These are phyloP conservation scores for Fraxinus latifolia DNA, from an alignment of 305 asterid genomes.

Conservation along the genomic window DNA sequence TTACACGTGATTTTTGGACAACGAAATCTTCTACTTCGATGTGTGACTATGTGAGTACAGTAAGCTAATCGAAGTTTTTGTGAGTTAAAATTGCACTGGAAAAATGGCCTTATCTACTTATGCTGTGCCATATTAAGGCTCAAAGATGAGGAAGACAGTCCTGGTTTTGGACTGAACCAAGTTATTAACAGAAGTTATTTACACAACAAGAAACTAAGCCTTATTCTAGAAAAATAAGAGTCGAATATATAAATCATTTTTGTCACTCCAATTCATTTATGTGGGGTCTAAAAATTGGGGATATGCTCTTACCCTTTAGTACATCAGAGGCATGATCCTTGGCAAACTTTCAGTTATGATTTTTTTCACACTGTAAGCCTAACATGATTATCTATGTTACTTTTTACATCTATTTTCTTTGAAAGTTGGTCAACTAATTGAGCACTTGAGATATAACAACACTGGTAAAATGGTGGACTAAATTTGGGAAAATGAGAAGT, in stretches of 20 bases:
- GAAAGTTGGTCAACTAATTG: background rate
- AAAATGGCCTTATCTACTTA: background rate
- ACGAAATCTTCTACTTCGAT: background rate
- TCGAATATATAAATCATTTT: background rate
- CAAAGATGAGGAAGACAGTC: background rate
- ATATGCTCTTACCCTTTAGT: conserved; percentile 8
- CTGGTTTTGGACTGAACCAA: background rate
- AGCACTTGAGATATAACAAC: conserved; percentile 1
- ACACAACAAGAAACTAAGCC: background rate
- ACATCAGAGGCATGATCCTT: conserved; percentile 20
- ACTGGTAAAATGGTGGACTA: background rate
- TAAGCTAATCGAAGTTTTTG: background rate
- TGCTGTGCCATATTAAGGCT: background rate
- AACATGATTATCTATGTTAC: background rate
- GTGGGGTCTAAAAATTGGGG: conserved; percentile 5
- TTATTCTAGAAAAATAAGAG: background rate
- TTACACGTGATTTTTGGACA: background rate
- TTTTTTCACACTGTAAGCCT: background rate
- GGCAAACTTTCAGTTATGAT: conserved; percentile 15
- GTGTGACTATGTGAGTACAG: background rate
- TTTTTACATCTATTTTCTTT: conserved; percentile 2
- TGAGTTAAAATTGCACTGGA: background rate
- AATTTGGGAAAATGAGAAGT: conserved; percentile 2
- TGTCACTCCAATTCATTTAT: background rate
- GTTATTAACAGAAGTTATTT: background rate